A percentile compares a stretch with the other conserved stretches of the same genome.
phyloP scores from a whole-genome alignment of 345 rosid genomes.

The Erucastrum elatum region DNA sequence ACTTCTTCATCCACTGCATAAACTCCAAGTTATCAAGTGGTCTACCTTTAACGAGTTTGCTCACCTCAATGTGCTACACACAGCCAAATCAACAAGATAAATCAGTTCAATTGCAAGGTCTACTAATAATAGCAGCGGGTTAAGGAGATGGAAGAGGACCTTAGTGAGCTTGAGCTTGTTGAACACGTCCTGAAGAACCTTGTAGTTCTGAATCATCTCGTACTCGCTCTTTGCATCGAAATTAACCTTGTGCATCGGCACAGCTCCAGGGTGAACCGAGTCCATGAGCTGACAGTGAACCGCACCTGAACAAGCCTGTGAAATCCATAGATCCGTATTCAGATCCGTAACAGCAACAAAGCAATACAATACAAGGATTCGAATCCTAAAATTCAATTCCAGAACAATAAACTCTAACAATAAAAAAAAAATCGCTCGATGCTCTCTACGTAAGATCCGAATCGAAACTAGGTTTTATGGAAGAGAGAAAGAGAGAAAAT shows the following conservation, averaged over 20 bases:
- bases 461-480: background rate
- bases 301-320: constrained; percentile 89
- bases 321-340: constrained; percentile 21
- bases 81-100: constrained; percentile 12
- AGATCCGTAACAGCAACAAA: background rate
- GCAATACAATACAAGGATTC: background rate
- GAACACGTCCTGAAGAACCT: constrained; percentile 95
- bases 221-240: constrained; percentile 94
- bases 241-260: constrained; percentile 98
- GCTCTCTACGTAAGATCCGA: background rate
- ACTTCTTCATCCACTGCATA: constrained; percentile 98
- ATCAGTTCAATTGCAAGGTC: background rate
- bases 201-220: constrained; percentile 97
- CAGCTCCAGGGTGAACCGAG: constrained; percentile 80
- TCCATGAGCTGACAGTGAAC: constrained; percentile 97
- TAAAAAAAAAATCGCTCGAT: background rate
- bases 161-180: constrained; percentile 93
- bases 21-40: constrained; percentile 98
- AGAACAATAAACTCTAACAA: background rate
- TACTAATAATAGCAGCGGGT: too few relatives aligned
- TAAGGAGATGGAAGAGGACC: constrained; percentile 41
- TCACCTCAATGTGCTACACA: constrained; percentile 84
- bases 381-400: background rate
- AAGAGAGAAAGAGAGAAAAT: background rate
- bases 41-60: constrained; percentile 87